A percentile compares a stretch with the other conserved stretches of the same genome.
Conservation (phyloP, 2,329 filamentous ascomycete species). For the Saccharata proteae region DNA sequence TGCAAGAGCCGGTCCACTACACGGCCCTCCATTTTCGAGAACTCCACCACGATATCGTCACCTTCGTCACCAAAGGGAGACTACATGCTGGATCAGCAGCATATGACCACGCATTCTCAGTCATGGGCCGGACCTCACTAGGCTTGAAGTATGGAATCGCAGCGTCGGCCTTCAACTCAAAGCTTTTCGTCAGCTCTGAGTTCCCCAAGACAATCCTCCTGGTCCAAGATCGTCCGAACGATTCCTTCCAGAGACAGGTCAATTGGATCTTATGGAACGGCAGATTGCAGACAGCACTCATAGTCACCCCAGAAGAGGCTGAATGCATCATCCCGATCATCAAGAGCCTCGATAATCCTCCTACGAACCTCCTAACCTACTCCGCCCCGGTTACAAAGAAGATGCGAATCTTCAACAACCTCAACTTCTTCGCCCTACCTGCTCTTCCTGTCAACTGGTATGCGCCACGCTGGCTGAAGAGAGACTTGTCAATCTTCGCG, state of each 20-base stretch:
- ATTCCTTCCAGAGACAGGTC: slow-evolving; percentile 32
- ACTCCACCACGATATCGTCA: slow-evolving; percentile 35
- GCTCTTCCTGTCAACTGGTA: slow-evolving; percentile 26
- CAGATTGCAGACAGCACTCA: slow-evolving; percentile 35
- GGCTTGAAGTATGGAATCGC: slow-evolving; percentile 24
- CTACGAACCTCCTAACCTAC: slow-evolving; percentile 42
- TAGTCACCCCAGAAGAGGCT: slow-evolving; percentile 53
- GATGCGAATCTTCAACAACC: slow-evolving; percentile 47
- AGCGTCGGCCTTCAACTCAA: slow-evolving; percentile 12
- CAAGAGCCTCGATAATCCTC: not conserved
- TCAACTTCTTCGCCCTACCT: slow-evolving; percentile 44
- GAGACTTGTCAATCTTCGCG: slow-evolving; percentile 48
- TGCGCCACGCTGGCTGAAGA: slow-evolving; percentile 40
- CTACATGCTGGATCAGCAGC: slow-evolving; percentile 25
- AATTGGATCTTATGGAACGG: slow-evolving; percentile 51
- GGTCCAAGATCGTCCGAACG: slow-evolving; percentile 21
- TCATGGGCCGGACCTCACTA: slow-evolving; percentile 28
- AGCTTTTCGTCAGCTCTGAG: slow-evolving; percentile 32
- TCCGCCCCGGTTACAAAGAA: slow-evolving; percentile 46
- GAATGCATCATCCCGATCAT: slow-evolving; percentile 41
- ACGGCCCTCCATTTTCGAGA: slow-evolving; percentile 31
- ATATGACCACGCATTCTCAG: slow-evolving; percentile 31
- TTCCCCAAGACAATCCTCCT: slow-evolving; percentile 36
- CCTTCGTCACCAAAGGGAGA: slow-evolving; percentile 35
- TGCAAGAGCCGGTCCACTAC: slow-evolving; percentile 35